A percentile compares a stretch with the other conserved stretches of the same genome.
These are phyloP conservation scores for Whalleya microplaca DNA, from an alignment of 2,329 filamentous ascomycete species.

Conservation along the genomic window DNA sequence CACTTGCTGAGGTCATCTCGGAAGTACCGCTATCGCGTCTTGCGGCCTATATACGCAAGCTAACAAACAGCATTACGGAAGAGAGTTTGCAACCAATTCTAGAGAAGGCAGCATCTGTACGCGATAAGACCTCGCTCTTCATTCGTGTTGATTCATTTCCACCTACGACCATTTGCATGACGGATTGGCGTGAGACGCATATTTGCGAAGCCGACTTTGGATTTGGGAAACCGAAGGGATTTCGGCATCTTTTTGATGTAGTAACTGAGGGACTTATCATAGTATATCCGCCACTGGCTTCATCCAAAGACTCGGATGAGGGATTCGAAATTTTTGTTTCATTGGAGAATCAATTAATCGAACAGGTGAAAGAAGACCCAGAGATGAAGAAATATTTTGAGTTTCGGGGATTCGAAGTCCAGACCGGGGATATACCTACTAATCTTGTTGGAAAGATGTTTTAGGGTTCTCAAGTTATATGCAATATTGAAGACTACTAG, in stretches of 20 bases:
- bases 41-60: conserved; percentile 41
- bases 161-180: conserved; percentile 21
- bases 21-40: conserved; percentile 41
- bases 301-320: conserved; percentile 19
- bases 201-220: conserved; percentile 24
- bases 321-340: conserved; percentile 25
- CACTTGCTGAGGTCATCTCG: conserved; percentile 39
- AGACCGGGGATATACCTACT: no score
- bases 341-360: conserved; percentile 20
- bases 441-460: no score
- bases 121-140: conserved; percentile 42
- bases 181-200: conserved; percentile 23
- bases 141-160: conserved; percentile 41
- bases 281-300: conserved; percentile 17
- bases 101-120: conserved; percentile 37
- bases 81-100: conserved; percentile 38
- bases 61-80: conserved; percentile 42
- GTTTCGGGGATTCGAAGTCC: conserved; percentile 19
- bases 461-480: no score
- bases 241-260: conserved; percentile 20
- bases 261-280: conserved; percentile 18
- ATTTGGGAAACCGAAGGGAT: conserved; percentile 20
- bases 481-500: no score
- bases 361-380: conserved; percentile 19
- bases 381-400: conserved; percentile 28